Base-by-base conservation (phyloP, 202 grass and related monocot genomes). In the Carex arenaria region DNA sequence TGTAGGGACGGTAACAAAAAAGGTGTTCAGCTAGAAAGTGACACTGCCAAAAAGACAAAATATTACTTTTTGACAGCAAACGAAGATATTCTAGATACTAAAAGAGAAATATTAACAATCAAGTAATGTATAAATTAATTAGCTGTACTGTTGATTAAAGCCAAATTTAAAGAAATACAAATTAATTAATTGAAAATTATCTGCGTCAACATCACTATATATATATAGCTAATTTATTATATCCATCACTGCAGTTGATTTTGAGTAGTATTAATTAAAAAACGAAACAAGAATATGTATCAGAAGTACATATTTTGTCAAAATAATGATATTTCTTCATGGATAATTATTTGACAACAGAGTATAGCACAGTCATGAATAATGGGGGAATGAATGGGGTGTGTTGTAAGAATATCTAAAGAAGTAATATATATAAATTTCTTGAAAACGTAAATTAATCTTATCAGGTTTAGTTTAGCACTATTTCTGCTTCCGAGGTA, bases 401-500 rank as follows among this genome's bases (percentile, higher is more conserved):
- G 52, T 82, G 42, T 53, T 61, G 38, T 77, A 59, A 77, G 72
- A 77, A 52, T 77, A 82, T 82, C 80, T 66, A 67, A 65, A 55
- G 61, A 52, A 82, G 2, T 32, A 43, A 68, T 36, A 34, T 52
- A 68, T 54, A 36, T 53, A 32, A 59, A 15, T 34, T 77, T 77
- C 52, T 77, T 77, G 72, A 77, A 36, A 77, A 57, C 9, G 52
- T 56, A 77, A 77, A 77, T 36, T 59, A 82, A 82, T 67, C 11
- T 82, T 30, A 64, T 45, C 59, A 67, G 55, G 80, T 56, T 77
- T 77, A 77, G 7, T 77, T 77, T 77, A 77, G 52, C 28, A 82
- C 42, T 67, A 82, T 82, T 82, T 82, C 80, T 82, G 80, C 64
- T 82, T 68, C 80, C 80, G 26, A 82, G 63, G 80, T 82, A 82